Evolutionary conservation across 2,329 filamentous ascomycete genomes (phyloP).

Genomic region (Neocucurbitaria cava): DNA sequence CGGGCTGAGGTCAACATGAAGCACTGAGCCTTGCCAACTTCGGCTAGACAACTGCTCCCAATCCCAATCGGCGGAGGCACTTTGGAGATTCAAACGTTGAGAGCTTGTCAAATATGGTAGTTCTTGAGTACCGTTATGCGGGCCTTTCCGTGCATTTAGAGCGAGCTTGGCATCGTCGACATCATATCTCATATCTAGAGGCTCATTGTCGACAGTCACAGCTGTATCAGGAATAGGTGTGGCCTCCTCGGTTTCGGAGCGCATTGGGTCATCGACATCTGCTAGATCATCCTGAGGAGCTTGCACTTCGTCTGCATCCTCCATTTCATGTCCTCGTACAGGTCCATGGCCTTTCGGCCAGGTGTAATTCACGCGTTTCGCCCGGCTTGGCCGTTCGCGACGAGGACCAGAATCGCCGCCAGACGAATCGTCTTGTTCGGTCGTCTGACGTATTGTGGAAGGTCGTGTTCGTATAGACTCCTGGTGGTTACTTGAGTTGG

Average conservation of each 20-base stretch:
- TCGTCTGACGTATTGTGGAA: constrained; percentile 2
- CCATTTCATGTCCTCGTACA: background rate
- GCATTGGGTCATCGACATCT: background rate
- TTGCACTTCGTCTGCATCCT: constrained; percentile 9
- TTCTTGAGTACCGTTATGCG: background rate
- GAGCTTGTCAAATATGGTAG: constrained; percentile 36
- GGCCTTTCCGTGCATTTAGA: constrained; percentile 3
- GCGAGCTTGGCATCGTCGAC: constrained; percentile 29
- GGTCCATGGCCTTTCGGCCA: constrained; percentile 25
- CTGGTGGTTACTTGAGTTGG: background rate
- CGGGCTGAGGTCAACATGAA: constrained; percentile 45
- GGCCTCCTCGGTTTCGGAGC: constrained; percentile 23
- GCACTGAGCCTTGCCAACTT: constrained; percentile 36
- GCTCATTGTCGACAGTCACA: constrained; percentile 23
- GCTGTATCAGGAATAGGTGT: constrained; percentile 11
- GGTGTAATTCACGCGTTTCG: constrained; percentile 35
- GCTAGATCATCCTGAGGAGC: background rate
- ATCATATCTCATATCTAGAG: constrained; percentile 26
- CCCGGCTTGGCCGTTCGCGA: constrained; percentile 28
- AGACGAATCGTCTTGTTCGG: constrained; percentile 27
- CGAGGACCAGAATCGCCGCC: constrained; percentile 21
- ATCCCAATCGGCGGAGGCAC: constrained; percentile 13
- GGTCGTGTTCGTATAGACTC: background rate
- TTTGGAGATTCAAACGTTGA: constrained; percentile 27
- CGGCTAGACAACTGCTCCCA: constrained; percentile 35